A percentile compares a stretch with the other conserved stretches of the same genome.
Evolutionary conservation across 179 eudicot species (phyloP).

Genomic region (Nepenthes alata): DNA sequence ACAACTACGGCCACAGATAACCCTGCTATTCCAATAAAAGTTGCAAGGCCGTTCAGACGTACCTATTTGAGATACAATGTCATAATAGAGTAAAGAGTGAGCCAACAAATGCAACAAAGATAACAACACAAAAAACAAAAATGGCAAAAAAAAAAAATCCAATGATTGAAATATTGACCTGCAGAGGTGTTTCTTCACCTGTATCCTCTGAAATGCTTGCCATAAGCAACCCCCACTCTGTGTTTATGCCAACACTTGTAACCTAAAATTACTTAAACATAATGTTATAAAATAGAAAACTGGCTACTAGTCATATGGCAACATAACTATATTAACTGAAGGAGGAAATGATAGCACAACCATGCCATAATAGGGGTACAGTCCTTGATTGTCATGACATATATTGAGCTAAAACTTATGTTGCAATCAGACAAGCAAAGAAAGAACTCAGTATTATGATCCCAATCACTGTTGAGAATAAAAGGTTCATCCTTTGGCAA

Average conservation of each 20-base stretch:
- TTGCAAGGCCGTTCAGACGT: conserved; percentile 86
- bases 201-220: conserved; percentile 94
- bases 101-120: not conserved
- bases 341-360: too few relatives aligned
- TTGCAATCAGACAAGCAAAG: too few relatives aligned
- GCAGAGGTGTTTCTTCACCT: conserved; percentile 97
- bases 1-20: conserved; percentile 65
- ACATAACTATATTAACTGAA: too few relatives aligned
- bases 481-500: too few relatives aligned
- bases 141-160: not conserved
- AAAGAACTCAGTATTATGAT: too few relatives aligned
- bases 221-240: conserved; percentile 98
- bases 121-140: not conserved
- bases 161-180: conserved; percentile 24
- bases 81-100: not conserved
- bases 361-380: too few relatives aligned
- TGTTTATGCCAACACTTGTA: conserved; percentile 78
- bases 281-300: not conserved
- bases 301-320: too few relatives aligned
- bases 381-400: too few relatives aligned
- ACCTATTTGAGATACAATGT: conserved; percentile 31
- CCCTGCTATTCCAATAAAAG: conserved; percentile 81
- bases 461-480: too few relatives aligned
- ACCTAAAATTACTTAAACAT: conserved; percentile 32
- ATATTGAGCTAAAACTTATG: too few relatives aligned